Conservation (phyloP, 805 yeast species). For the Cyberlindnera saturnus region DNA sequence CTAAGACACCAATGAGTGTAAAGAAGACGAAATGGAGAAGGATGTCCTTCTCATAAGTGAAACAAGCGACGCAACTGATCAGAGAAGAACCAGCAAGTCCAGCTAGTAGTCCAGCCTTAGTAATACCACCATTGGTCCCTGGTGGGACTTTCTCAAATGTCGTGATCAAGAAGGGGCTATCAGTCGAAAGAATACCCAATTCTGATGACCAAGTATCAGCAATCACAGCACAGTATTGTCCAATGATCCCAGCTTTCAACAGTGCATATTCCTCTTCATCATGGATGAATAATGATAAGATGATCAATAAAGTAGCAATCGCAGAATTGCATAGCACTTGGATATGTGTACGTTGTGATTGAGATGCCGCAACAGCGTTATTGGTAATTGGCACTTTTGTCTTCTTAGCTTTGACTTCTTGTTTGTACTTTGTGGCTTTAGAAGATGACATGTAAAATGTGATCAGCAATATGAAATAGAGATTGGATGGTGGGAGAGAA, state of each 20-base stretch:
- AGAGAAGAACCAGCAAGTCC: slow-evolving; percentile 31
- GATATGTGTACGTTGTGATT: slow-evolving; percentile 30
- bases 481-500: slow-evolving; percentile 29
- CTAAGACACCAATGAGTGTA: slow-evolving; percentile 29
- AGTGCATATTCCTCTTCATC: slow-evolving; percentile 5
- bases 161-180: slow-evolving; percentile 34
- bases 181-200: slow-evolving; percentile 34
- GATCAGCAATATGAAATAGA: slow-evolving; percentile 28
- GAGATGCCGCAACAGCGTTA: slow-evolving; percentile 15
- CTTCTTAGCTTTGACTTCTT: slow-evolving; percentile 27
- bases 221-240: slow-evolving; percentile 38
- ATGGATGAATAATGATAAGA: slow-evolving; percentile 16
- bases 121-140: slow-evolving; percentile 43
- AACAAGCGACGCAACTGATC: slow-evolving; percentile 26
- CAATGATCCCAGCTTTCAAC: slow-evolving; percentile 22
- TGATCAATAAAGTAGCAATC: slow-evolving; percentile 30
- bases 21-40: slow-evolving; percentile 23
- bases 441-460: slow-evolving; percentile 34
- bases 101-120: slow-evolving; percentile 30
- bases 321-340: slow-evolving; percentile 38
- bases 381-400: slow-evolving; percentile 22
- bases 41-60: slow-evolving; percentile 16
- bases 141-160: slow-evolving; percentile 35
- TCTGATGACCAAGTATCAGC: slow-evolving; percentile 46
- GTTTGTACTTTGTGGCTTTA: slow-evolving; percentile 33